Conservation (phyloP, 257 asterid species). For the Plantago ovata region DNA sequence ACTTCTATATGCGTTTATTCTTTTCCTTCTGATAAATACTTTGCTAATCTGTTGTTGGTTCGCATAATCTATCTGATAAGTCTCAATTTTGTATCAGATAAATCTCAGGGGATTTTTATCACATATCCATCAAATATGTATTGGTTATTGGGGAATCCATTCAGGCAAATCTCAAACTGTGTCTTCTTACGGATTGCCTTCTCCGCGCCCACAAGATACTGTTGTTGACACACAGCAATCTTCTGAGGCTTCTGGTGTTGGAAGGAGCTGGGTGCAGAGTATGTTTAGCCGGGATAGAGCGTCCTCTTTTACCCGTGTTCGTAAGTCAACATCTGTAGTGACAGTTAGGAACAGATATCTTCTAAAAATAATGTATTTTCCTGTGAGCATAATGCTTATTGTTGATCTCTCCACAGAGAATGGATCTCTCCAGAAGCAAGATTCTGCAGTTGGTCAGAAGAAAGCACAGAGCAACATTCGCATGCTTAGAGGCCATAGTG, state of each 20-base stretch:
- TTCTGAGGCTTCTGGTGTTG: constrained; percentile 82
- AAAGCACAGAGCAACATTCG: constrained; percentile 81
- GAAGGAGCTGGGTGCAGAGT: constrained; percentile 99
- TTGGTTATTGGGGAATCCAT: constrained; percentile 87
- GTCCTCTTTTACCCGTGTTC: constrained; percentile 62
- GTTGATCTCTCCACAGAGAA: constrained; percentile 37
- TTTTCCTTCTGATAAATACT: constrained; percentile 16
- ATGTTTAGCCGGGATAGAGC: constrained; percentile 93
- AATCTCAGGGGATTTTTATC: constrained; percentile 79
- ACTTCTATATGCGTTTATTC: constrained; percentile 3
- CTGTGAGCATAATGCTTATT: constrained; percentile 22
- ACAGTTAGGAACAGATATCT: constrained; percentile 32
- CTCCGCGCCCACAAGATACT: constrained; percentile 83
- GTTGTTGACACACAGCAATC: constrained; percentile 58
- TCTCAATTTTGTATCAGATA: constrained; percentile 49
- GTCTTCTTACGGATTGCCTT: constrained; percentile 65
- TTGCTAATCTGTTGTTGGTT: constrained; percentile 20
- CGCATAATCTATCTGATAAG: constrained; percentile 42
- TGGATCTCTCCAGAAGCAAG: constrained; percentile 65
- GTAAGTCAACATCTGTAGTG: constrained; percentile 63
- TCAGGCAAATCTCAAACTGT: constrained; percentile 63
- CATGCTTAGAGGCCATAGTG: constrained; percentile 83
- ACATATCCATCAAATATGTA: constrained; percentile 71
- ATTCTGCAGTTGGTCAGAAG: constrained; percentile 73
- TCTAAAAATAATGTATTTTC: constrained; percentile 16